phyloP scores from a whole-genome alignment of 768 basidiomycete genomes.

The Xerocomellus amylosporus region DNA sequence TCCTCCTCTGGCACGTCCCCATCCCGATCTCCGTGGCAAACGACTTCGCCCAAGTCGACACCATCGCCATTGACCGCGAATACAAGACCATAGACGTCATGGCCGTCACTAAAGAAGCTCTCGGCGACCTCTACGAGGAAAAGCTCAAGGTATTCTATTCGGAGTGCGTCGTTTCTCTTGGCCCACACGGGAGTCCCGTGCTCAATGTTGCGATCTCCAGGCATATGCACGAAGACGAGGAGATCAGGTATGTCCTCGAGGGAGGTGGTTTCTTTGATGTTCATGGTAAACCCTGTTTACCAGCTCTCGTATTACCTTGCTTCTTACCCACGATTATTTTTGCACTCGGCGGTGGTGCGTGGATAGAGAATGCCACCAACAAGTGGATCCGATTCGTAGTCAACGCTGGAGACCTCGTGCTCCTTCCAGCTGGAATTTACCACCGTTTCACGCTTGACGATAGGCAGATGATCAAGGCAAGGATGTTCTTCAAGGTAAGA shows the following conservation, averaged over 20 bases:
- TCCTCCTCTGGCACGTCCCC: slow-evolving; percentile 66
- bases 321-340: not conserved
- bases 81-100: slow-evolving; percentile 86
- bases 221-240: slow-evolving; percentile 95
- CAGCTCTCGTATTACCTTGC: too few species aligned
- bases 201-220: slow-evolving; percentile 34
- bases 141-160: slow-evolving; percentile 83
- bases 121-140: slow-evolving; percentile 79
- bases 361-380: slow-evolving; percentile 60
- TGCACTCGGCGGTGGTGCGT: too few species aligned
- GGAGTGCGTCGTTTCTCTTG: slow-evolving; percentile 47
- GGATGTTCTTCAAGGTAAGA: slow-evolving; percentile 80
- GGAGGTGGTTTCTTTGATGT: slow-evolving; percentile 93
- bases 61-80: slow-evolving; percentile 59
- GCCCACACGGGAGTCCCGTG: not conserved
- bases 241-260: slow-evolving; percentile 82
- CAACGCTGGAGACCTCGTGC: slow-evolving; percentile 75
- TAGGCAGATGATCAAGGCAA: slow-evolving; percentile 64
- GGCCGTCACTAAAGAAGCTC: slow-evolving; percentile 69
- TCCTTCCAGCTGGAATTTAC: slow-evolving; percentile 88
- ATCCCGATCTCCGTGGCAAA: slow-evolving; percentile 39
- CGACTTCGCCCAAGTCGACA: slow-evolving; percentile 52
- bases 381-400: slow-evolving; percentile 81
- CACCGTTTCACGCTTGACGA: slow-evolving; percentile 91
- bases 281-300: slow-evolving; percentile 57